Conservation (phyloP, 2,329 filamentous ascomycete species). For the Capronia coronata region DNA sequence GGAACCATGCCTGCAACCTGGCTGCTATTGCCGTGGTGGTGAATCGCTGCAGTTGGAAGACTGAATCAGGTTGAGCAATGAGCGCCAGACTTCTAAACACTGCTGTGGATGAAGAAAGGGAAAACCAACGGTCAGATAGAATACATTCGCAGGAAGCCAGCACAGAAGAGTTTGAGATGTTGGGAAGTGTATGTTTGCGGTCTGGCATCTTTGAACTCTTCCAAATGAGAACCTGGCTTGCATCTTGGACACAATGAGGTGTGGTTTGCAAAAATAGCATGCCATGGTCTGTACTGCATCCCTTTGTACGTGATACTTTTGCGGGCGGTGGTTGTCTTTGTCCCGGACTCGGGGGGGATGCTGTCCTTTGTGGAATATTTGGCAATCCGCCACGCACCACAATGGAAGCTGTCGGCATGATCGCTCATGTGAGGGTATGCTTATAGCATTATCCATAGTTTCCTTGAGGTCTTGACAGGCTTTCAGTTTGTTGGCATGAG, state of each 20-base stretch:
- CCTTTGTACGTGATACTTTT: background rate
- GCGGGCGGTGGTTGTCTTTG: background rate
- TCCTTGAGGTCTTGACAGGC: too few species aligned
- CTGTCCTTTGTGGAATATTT: background rate
- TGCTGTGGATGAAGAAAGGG: too few species aligned
- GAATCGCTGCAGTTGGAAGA: background rate
- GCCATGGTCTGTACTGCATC: background rate
- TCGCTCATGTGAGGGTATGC: too few species aligned
- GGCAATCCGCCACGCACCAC: background rate
- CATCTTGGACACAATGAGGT: background rate
- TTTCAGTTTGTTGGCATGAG: too few species aligned
- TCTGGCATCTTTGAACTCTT: background rate
- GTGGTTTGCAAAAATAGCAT: background rate
- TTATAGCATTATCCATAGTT: background rate
- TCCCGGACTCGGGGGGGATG: background rate
- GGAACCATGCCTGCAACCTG: conserved; percentile 5
- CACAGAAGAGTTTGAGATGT: background rate
- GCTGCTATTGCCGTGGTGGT: too few species aligned
- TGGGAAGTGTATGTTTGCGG: background rate
- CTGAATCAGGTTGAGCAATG: background rate
- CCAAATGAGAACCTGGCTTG: background rate
- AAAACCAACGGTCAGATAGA: background rate
- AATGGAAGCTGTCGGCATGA: background rate
- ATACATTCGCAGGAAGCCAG: background rate
- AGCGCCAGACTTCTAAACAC: too few species aligned